These are phyloP conservation scores for Amborella trichopoda DNA, from an alignment of 164 flowering plant species.

Conservation along the genomic window DNA sequence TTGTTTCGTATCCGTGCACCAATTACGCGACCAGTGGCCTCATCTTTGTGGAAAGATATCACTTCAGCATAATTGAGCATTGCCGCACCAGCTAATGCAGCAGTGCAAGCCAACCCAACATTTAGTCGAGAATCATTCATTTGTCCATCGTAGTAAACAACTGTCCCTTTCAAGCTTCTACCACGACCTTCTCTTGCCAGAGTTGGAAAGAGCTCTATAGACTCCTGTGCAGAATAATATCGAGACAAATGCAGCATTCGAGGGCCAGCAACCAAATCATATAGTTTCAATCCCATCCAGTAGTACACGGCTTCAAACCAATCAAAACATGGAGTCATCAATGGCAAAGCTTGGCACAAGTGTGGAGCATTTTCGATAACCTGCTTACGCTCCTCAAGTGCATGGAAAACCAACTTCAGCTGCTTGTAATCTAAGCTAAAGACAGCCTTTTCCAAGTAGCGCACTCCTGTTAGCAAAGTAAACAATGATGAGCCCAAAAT, in stretches of 20 bases:
- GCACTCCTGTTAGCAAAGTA: slow-evolving; percentile 88
- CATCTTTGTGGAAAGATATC: slow-evolving; percentile 68
- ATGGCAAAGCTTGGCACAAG: slow-evolving; percentile 91
- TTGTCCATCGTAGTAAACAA: slow-evolving; percentile 97
- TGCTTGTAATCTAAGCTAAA: slow-evolving; percentile 95
- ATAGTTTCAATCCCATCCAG: slow-evolving; percentile 90
- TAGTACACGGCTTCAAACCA: slow-evolving; percentile 92
- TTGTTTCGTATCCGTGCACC: slow-evolving; percentile 83
- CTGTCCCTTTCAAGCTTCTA: slow-evolving; percentile 76
- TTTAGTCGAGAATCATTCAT: slow-evolving; percentile 96
- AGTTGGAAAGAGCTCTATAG: slow-evolving; percentile 90
- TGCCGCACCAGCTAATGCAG: slow-evolving; percentile 96
- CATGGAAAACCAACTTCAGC: slow-evolving; percentile 93
- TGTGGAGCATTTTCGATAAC: slow-evolving; percentile 95
- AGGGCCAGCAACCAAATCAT: slow-evolving; percentile 86
- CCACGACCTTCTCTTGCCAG: slow-evolving; percentile 65
- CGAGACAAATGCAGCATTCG: slow-evolving; percentile 80
- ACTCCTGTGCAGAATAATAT: slow-evolving; percentile 84
- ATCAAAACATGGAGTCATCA: slow-evolving; percentile 97
- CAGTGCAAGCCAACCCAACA: slow-evolving; percentile 89
- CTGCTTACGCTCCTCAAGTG: slow-evolving; percentile 96
- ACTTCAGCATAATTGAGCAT: slow-evolving; percentile 97
- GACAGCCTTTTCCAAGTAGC: slow-evolving; percentile 96
- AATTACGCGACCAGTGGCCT: slow-evolving; percentile 38
- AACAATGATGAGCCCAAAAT: no score